Evolutionary conservation across 257 asterid species (phyloP).

Genomic region (Lithospermum erythrorhizon): DNA sequence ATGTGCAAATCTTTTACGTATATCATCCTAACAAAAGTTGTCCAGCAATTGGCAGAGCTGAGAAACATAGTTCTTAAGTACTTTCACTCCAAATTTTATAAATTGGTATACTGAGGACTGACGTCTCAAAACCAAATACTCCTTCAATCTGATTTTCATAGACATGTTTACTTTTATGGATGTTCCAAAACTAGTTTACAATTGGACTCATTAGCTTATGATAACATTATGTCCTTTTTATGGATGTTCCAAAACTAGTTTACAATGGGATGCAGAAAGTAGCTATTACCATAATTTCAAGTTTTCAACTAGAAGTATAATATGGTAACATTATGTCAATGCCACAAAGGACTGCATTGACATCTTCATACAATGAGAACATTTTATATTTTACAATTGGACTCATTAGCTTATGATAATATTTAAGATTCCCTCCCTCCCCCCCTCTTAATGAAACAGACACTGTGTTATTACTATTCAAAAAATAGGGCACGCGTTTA

Average conservation of each 20-base stretch:
- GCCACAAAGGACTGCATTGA: no score
- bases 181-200: background rate
- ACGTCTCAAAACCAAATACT: no score
- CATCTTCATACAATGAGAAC: no score
- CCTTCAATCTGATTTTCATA: background rate
- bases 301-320: no score
- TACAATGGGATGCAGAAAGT: no score
- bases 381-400: no score
- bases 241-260: no score
- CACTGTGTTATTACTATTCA: no score
- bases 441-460: background rate
- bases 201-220: no score
- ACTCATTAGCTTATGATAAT: background rate
- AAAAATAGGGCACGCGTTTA: background rate
- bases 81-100: background rate
- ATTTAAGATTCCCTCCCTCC: background rate
- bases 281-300: no score
- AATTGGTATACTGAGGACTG: background rate
- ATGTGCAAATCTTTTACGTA: slow-evolving; percentile 20
- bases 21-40: slow-evolving; percentile 11
- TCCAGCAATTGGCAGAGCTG: slow-evolving; percentile 17
- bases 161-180: background rate
- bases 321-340: no score
- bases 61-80: background rate
- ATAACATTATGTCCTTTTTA: background rate